A percentile compares a stretch with the other conserved stretches of the same genome.
phyloP scores from a whole-genome alignment of 768 basidiomycete genomes.

The Lactifluus pinguis region DNA sequence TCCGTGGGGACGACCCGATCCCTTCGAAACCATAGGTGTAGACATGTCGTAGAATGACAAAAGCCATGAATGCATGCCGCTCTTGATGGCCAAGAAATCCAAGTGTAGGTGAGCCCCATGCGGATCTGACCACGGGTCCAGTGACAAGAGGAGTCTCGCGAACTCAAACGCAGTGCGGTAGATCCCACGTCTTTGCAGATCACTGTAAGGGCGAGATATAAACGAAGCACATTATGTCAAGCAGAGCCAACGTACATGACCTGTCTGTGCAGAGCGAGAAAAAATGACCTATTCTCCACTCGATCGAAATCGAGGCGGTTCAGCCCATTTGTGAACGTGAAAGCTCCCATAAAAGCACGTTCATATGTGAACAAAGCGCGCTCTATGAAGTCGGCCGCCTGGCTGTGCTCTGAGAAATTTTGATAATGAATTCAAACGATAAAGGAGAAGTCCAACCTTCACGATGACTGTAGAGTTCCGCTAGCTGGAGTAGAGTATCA shows the following conservation, averaged over 20 bases:
- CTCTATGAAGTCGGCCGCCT: constrained; percentile 82
- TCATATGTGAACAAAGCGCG: constrained; percentile 93
- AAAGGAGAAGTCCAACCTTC: constrained; percentile 48
- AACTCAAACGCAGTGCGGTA: constrained; percentile 88
- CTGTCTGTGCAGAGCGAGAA: constrained; percentile 77
- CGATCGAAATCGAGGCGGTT: constrained; percentile 83
- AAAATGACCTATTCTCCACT: constrained; percentile 91
- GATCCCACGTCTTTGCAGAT: constrained; percentile 83
- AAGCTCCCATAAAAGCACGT: constrained; percentile 77
- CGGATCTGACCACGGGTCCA: constrained; percentile 85
- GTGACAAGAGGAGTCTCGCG: constrained; percentile 69
- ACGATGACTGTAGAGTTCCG: constrained; percentile 77
- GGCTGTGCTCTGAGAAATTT: constrained; percentile 53
- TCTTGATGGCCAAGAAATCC: constrained; percentile 78
- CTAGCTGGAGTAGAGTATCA: constrained; percentile 81
- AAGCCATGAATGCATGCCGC: constrained; percentile 74
- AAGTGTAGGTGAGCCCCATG: constrained; percentile 79
- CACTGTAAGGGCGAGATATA: constrained; percentile 33
- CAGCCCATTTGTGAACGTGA: constrained; percentile 72
- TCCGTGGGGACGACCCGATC: constrained; percentile 17
- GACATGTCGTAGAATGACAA: constrained; percentile 54
- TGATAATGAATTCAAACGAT: background rate
- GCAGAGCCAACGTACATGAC: constrained; percentile 46
- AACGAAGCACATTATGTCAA: background rate
- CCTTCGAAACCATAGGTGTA: constrained; percentile 19